Conservation (phyloP, 495 filamentous ascomycete species). For the Haplographium delicatum region DNA sequence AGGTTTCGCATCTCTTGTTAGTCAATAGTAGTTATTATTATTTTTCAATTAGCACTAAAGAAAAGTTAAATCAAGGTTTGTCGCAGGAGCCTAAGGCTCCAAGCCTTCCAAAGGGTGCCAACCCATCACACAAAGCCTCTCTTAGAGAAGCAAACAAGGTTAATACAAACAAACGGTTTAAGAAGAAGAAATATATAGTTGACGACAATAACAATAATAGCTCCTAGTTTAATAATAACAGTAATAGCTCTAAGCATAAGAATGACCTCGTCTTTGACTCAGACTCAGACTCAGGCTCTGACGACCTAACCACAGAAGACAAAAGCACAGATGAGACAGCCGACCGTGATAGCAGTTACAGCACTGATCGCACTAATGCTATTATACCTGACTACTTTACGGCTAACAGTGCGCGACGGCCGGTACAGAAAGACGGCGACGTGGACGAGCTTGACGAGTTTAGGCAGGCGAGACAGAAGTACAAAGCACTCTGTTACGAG, state of each 20-base stretch:
- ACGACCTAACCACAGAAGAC: background rate
- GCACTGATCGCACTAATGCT: background rate
- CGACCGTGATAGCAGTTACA: background rate
- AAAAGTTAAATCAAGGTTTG: too few species aligned
- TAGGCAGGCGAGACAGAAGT: conserved; percentile 8
- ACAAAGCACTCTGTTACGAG: conserved; percentile 25
- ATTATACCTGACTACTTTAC: background rate
- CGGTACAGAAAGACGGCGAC: conserved; percentile 1
- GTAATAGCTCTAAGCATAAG: background rate
- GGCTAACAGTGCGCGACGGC: conserved; percentile 1
- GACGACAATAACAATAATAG: conserved; percentile 8
- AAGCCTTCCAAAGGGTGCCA: too few species aligned
- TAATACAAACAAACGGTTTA: background rate
- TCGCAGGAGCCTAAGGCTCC: too few species aligned
- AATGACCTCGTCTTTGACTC: background rate
- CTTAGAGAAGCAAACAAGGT: conserved; percentile 4
- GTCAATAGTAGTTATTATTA: too few species aligned
- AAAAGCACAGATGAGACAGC: background rate
- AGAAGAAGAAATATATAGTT: background rate
- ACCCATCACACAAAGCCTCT: too few species aligned
- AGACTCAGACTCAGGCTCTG: background rate
- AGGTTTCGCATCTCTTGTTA: too few species aligned
- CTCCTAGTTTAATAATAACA: background rate
- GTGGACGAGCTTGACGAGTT: conserved; percentile 7
- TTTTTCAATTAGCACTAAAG: too few species aligned